Conservation (phyloP, 176 grass and related monocot species). For the Tuctoria greenei region DNA sequence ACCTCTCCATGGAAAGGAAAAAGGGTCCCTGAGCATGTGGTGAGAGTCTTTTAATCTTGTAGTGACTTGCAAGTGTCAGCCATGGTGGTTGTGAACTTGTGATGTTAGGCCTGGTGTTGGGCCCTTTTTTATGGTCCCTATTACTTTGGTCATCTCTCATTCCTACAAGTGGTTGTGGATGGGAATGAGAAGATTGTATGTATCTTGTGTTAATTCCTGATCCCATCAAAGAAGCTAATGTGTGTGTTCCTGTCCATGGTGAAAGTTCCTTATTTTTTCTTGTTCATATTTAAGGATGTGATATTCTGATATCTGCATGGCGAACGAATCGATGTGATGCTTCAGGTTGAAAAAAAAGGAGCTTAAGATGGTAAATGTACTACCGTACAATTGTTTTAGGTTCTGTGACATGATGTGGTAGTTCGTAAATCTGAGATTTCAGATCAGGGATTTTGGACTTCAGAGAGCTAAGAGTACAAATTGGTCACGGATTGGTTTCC, state of each 20-base stretch:
- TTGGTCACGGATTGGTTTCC: slow-evolving; percentile 1
- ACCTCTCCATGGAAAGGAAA: slow-evolving; percentile 45
- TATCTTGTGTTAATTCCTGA: slow-evolving; percentile 21
- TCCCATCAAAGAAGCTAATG: slow-evolving; percentile 26
- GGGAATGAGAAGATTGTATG: slow-evolving; percentile 36
- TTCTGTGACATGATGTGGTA: background rate
- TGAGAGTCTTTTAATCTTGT: slow-evolving; percentile 37
- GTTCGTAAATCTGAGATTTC: slow-evolving; percentile 7
- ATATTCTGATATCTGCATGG: slow-evolving; percentile 15
- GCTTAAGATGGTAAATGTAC: background rate
- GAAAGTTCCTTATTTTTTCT: background rate
- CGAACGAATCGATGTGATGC: slow-evolving; percentile 11
- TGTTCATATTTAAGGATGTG: background rate
- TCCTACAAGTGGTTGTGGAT: slow-evolving; percentile 29
- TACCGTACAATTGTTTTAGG: background rate
- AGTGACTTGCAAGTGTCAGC: slow-evolving; percentile 43
- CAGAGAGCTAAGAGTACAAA: slow-evolving; percentile 10
- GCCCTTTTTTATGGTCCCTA: slow-evolving; percentile 31
- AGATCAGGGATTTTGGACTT: background rate
- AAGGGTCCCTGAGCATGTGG: slow-evolving; percentile 37
- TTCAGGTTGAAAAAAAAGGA: slow-evolving; percentile 36
- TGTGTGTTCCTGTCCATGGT: slow-evolving; percentile 20
- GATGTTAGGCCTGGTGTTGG: slow-evolving; percentile 23
- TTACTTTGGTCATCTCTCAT: slow-evolving; percentile 29
- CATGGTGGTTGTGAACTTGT: slow-evolving; percentile 44